Evolutionary conservation across 495 filamentous ascomycete genomes (phyloP).

Genomic region (Daldinia concentrica): DNA sequence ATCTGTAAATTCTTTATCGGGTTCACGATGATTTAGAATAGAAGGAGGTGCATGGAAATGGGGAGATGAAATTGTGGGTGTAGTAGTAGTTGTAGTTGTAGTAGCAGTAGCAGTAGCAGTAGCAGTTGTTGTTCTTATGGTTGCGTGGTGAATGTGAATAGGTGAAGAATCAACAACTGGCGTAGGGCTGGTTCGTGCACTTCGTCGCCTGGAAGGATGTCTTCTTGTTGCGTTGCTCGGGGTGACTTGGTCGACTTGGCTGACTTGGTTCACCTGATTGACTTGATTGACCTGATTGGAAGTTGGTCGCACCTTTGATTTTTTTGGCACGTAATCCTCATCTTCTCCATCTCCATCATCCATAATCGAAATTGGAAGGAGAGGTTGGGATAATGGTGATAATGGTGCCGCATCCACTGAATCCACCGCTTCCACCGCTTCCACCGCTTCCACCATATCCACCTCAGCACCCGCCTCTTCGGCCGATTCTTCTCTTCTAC

Average conservation of each 20-base stretch:
- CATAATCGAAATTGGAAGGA: slow-evolving; percentile 6
- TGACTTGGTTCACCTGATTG: neutral
- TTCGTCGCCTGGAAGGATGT: slow-evolving; percentile 39
- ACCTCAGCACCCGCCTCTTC: slow-evolving; percentile 14
- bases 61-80: neutral
- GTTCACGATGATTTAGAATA: slow-evolving; percentile 31
- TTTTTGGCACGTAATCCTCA: slow-evolving; percentile 43
- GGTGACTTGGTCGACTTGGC: neutral
- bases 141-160: neutral
- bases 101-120: too few relatives aligned
- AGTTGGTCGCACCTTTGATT: slow-evolving; percentile 35
- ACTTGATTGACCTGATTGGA: neutral
- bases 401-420: slow-evolving; percentile 18
- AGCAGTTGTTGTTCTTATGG: slow-evolving; percentile 15
- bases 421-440: too few relatives aligned
- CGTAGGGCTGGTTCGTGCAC: slow-evolving; percentile 33
- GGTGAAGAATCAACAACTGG: slow-evolving; percentile 15
- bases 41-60: slow-evolving; percentile 23
- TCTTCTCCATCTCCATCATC: slow-evolving; percentile 43
- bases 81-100: too few relatives aligned
- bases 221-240: slow-evolving; percentile 27
- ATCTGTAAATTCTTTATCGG: slow-evolving; percentile 48
- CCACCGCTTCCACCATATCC: neutral
- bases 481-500: slow-evolving; percentile 7
- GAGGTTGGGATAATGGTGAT: slow-evolving; percentile 38